Base-by-base conservation (phyloP, 1,284 basidiomycete species). In the Tilletiopsis washingtonensis region DNA sequence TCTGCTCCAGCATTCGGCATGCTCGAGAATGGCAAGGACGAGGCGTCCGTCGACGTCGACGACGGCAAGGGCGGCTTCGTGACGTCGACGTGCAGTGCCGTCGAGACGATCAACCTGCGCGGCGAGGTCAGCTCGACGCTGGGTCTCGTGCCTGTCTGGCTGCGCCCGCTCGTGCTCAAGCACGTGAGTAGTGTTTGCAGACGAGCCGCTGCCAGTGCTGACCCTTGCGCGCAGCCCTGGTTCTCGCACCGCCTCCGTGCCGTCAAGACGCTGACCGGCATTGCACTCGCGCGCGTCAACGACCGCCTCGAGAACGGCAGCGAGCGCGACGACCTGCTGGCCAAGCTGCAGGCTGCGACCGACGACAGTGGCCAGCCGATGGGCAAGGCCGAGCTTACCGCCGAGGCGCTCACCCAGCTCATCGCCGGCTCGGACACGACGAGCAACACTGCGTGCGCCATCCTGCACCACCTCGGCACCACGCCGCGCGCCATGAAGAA, bases 41-140 rank as follows among this genome's bases (percentile, higher is more conserved):
- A 81, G 11, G 88, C 85, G 1, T 76, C 76, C 3, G 75, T 76
- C 19, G 67, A 78, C 42, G 75, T 78, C 24, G 81, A 66, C 58
- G 34, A 68, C 74, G 17, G 73, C 68, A 34, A 78, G 81, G 50
- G 78, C 81, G 40, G 69, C 38, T 60, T 60, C 37, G 34, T 47
- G 47, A 50, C 53, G 21, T 57, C 79, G 27, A 77, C 83, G 65
- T 82, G 89, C 47, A 85, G 87, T 2, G 90, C 88, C 11, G 83
- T 91, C 40, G 76, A 85, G 67, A 88, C 91, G 57, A 80, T 94
- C 49, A 91, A 93, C 73, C 84, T 85, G 53, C 84, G 90, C 20
- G 90, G 90, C 49, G 88, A 91, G 70, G 91, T 80, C 73, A 85
- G 84, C 2, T 86, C 86, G 41, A 83, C 87, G 0, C 82, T 91